Percentiles rank a stretch among this genome's conserved stretches.
These are phyloP conservation scores for Colletotrichum lentis DNA, from an alignment of 2,329 filamentous ascomycete species.

Conservation along the genomic window DNA sequence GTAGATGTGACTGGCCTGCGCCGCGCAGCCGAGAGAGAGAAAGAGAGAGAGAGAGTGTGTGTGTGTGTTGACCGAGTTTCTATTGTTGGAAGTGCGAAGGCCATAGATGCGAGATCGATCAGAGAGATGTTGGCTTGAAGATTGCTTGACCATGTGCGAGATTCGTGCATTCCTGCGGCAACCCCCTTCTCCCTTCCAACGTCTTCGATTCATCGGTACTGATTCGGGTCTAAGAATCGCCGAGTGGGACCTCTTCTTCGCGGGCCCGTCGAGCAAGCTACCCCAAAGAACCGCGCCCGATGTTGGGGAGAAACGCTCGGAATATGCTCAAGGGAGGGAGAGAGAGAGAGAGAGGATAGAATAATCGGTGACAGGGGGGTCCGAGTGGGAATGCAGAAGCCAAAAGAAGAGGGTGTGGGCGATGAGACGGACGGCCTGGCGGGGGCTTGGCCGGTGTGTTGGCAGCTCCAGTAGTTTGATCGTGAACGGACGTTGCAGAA, in stretches of 20 bases:
- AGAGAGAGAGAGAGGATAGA: neutral
- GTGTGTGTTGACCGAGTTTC: neutral
- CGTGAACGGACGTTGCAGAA: neutral
- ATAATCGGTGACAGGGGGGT: neutral
- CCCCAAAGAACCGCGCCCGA: neutral
- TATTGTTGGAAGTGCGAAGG: neutral
- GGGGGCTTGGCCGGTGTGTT: neutral
- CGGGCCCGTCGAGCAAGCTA: neutral
- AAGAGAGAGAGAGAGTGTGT: too few species aligned
- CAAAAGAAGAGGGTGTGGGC: constrained; percentile 23
- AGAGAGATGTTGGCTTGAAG: constrained; percentile 21
- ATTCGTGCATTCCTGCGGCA: neutral
- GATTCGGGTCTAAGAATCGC: constrained; percentile 2
- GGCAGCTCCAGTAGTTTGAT: constrained; percentile 11
- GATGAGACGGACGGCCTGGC: constrained; percentile 26
- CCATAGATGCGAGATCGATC: constrained; percentile 3
- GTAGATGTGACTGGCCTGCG: neutral
- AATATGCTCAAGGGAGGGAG: constrained; percentile 3
- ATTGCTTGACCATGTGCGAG: neutral
- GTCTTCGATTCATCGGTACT: constrained; percentile 5
- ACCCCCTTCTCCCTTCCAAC: constrained; percentile 1
- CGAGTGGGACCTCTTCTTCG: neutral
- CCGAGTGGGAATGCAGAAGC: neutral
- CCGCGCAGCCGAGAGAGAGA: constrained; percentile 4
- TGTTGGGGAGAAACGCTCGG: neutral